A percentile compares a stretch with the other conserved stretches of the same genome.
phyloP scores from a whole-genome alignment of 2,329 filamentous ascomycete genomes.

The Xylaria sp. region DNA sequence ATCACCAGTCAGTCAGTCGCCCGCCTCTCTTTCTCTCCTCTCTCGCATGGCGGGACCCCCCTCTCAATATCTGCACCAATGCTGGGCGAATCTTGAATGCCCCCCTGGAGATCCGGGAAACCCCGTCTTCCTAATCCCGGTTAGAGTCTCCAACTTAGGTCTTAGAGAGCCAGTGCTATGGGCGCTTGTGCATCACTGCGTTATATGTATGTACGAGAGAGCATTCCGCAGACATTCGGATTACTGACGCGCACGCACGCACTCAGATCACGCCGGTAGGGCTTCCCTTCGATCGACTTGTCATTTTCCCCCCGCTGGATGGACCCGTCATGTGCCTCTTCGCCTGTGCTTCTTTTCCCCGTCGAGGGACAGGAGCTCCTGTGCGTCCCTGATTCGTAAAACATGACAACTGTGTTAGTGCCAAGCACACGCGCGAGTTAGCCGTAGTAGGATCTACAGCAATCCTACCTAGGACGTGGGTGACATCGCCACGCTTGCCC shows the following conservation, averaged over 20 bases:
- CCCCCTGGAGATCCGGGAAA: not conserved
- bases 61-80: not conserved
- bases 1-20: too few species aligned
- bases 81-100: not conserved
- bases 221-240: too few species aligned
- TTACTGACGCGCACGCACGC: too few species aligned
- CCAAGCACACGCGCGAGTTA: slow-evolving; percentile 5
- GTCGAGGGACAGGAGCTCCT: not conserved
- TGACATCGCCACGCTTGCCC: slow-evolving; percentile 14
- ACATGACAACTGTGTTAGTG: not conserved
- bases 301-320: not conserved
- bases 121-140: not conserved
- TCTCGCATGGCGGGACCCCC: not conserved
- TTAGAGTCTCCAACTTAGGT: not conserved
- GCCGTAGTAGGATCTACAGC: slow-evolving; percentile 4
- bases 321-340: not conserved
- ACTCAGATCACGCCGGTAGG: not conserved
- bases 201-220: too few species aligned
- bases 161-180: too few species aligned
- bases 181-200: too few species aligned
- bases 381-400: not conserved
- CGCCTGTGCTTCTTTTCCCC: not conserved
- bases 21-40: too few species aligned
- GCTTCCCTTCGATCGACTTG: not conserved
- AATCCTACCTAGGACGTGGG: slow-evolving; percentile 1